phyloP scores from a whole-genome alignment of 202 grass and related monocot genomes.

The Panicum hallii region DNA sequence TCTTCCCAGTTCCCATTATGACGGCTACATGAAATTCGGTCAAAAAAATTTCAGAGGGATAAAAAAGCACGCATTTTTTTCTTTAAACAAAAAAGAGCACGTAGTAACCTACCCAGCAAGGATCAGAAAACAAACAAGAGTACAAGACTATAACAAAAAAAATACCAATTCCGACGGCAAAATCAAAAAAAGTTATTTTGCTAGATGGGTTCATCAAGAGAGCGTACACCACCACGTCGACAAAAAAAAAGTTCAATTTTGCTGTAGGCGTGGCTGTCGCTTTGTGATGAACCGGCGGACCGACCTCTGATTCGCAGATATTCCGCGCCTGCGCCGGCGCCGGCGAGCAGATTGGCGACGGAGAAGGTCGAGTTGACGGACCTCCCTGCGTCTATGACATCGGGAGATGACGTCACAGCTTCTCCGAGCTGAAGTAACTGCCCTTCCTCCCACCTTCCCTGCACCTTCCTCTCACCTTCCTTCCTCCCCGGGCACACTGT shows the following conservation, averaged over 20 bases:
- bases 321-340: conserved; percentile 13
- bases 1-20: too few species aligned
- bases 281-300: not conserved
- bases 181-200: not conserved
- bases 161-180: not conserved
- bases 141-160: not conserved
- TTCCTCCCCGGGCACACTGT: not conserved
- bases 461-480: conserved; percentile 62
- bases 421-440: conserved; percentile 26
- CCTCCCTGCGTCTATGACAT: conserved; percentile 17
- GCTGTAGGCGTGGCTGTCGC: not conserved
- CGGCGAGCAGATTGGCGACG: conserved; percentile 1
- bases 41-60: not conserved
- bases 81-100: too few species aligned
- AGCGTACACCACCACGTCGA: not conserved
- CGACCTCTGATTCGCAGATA: not conserved
- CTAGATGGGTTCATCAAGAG: not conserved
- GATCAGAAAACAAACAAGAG: not conserved
- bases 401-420: not conserved
- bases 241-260: not conserved
- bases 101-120: not conserved
- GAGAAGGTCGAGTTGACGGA: not conserved
- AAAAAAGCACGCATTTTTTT: not conserved
- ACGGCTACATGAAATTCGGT: too few species aligned
- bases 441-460: conserved; percentile 49